Evolutionary conservation across 2,329 filamentous ascomycete genomes (phyloP).

Genomic region (Monascus ruber): DNA sequence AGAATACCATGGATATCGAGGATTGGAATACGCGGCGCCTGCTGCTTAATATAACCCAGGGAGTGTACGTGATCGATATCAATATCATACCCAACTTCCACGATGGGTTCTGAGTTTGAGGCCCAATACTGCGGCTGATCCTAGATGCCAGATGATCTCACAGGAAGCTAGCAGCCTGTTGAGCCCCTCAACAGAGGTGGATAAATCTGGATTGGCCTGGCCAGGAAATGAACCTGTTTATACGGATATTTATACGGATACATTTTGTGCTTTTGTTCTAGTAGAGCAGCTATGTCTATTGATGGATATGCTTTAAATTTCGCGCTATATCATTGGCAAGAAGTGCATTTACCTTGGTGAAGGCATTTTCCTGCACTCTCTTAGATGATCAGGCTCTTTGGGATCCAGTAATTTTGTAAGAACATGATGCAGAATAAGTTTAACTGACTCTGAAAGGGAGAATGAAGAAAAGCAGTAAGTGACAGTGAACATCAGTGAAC

Average conservation of each 20-base stretch:
- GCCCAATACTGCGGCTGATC: conserved; percentile 4
- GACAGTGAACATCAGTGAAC: no score
- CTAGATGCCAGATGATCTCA: conserved; percentile 6
- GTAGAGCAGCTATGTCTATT: conserved; percentile 4
- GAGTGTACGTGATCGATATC: conserved; percentile 4
- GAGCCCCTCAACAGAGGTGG: conserved; percentile 1
- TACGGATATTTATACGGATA: conserved; percentile 4
- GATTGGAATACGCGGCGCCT: conserved; percentile 3
- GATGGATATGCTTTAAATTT: conserved; percentile 4
- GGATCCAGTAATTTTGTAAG: conserved; percentile 1
- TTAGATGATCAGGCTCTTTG: conserved; percentile 1
- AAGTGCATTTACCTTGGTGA: conserved; percentile 1
- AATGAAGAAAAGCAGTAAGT: no score
- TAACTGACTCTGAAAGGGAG: neutral
- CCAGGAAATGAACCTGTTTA: conserved; percentile 1
- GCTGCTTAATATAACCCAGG: conserved; percentile 7
- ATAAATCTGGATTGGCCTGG: conserved; percentile 1
- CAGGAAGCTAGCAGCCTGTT: conserved; percentile 3
- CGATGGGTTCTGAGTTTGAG: conserved; percentile 2
- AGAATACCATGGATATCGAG: conserved; percentile 7
- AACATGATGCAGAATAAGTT: neutral
- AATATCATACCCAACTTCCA: conserved; percentile 3
- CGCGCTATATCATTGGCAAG: conserved; percentile 2
- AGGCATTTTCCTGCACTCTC: conserved; percentile 1
- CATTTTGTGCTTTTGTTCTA: conserved; percentile 3